Evolutionary conservation across 495 filamentous ascomycete genomes (phyloP).

Genomic region (Penicilliopsis zonata): DNA sequence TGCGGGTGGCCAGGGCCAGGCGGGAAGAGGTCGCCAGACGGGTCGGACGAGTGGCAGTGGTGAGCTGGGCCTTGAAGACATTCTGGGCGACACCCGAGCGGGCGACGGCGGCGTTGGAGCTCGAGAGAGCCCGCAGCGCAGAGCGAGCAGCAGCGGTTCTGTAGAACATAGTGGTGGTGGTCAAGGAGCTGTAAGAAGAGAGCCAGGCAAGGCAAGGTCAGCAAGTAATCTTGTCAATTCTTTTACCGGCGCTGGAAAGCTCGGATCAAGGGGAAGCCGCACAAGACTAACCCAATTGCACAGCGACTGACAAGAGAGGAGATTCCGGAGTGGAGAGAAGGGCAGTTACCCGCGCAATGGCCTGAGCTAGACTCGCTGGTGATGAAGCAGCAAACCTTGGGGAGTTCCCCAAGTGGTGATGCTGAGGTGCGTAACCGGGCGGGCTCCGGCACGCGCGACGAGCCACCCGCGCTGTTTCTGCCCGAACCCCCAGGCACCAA

Average conservation of each 20-base stretch:
- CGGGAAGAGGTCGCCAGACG: slow-evolving; percentile 21
- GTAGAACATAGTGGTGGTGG: slow-evolving; percentile 36
- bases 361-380: slow-evolving; percentile 20
- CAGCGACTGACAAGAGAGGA: slow-evolving; percentile 10
- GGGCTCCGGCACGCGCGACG: slow-evolving; percentile 14
- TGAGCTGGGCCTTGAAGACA: slow-evolving; percentile 35
- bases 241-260: slow-evolving; percentile 20
- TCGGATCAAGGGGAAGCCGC: slow-evolving; percentile 15
- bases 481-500: slow-evolving; percentile 15
- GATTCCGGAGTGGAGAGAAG: slow-evolving; percentile 22
- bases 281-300: slow-evolving; percentile 27
- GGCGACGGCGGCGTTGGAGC: slow-evolving; percentile 36
- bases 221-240: too few relatives aligned
- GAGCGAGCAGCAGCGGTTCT: slow-evolving; percentile 35
- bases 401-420: slow-evolving; percentile 18
- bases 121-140: slow-evolving; percentile 31
- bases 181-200: too few relatives aligned
- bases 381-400: slow-evolving; percentile 20
- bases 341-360: slow-evolving; percentile 22
- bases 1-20: slow-evolving; percentile 33
- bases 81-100: slow-evolving; percentile 26
- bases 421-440: slow-evolving; percentile 24
- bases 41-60: slow-evolving; percentile 27
- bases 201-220: too few relatives aligned
- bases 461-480: slow-evolving; percentile 16